Evolutionary conservation across 345 rosid genomes (phyloP).

Genomic region (Raphanus raphanistrum): DNA sequence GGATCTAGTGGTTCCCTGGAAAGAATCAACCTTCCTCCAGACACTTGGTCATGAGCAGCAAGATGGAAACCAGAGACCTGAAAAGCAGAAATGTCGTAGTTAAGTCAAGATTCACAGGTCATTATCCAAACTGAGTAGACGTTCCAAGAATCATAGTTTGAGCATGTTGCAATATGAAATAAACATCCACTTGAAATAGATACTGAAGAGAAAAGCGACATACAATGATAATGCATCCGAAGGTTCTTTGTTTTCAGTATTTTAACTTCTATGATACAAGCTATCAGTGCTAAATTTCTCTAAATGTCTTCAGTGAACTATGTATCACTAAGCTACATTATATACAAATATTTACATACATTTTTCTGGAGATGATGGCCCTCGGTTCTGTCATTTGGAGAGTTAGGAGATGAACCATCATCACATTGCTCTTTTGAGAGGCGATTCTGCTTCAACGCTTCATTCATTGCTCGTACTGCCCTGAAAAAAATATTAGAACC

Average conservation of each 20-base stretch:
- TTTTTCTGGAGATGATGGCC: slow-evolving; percentile 52
- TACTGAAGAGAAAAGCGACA: slow-evolving; percentile 6
- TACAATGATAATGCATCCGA: not conserved
- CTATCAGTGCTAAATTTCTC: not conserved
- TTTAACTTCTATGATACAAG: slow-evolving; percentile 3
- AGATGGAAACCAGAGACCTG: slow-evolving; percentile 65
- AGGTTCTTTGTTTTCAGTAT: slow-evolving; percentile 2
- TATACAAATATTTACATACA: slow-evolving; percentile 46
- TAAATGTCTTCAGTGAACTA: not conserved
- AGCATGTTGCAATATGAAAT: slow-evolving; percentile 3
- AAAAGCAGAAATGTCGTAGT: slow-evolving; percentile 24
- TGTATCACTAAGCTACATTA: slow-evolving; percentile 7
- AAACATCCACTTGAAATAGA: slow-evolving; percentile 1
- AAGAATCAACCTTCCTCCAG: slow-evolving; percentile 66
- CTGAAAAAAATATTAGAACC: slow-evolving; percentile 51
- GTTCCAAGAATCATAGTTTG: slow-evolving; percentile 8
- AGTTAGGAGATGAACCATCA: slow-evolving; percentile 51
- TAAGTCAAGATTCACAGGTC: slow-evolving; percentile 18
- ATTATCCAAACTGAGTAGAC: slow-evolving; percentile 10
- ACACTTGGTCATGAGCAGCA: slow-evolving; percentile 56
- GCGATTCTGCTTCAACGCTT: slow-evolving; percentile 91
- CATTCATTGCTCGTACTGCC: slow-evolving; percentile 98
- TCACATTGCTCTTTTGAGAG: slow-evolving; percentile 57
- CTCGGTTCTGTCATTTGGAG: slow-evolving; percentile 49
- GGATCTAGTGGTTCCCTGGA: slow-evolving; percentile 59